Base-by-base conservation (phyloP, 148 eudicot species). In the Cornus controversa region DNA sequence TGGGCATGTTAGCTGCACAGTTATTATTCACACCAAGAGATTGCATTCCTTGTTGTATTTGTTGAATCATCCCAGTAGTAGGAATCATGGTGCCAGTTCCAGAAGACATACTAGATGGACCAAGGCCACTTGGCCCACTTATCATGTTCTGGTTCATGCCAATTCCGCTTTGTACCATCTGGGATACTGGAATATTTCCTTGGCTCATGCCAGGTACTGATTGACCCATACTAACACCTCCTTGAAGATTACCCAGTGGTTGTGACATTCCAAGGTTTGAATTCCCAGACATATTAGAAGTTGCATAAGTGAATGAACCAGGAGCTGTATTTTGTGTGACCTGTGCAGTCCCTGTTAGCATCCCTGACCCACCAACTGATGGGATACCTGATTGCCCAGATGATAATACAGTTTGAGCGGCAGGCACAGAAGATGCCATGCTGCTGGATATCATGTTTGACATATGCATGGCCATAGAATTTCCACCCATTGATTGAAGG, bases 391-490 rank as follows among this genome's bases (percentile, higher is more conserved):
- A 78, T 80, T 90, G 97, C 53, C 93, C 94, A 78, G 97, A 89
- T 47, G 99, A 82, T 63, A 89, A 72, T 36, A 89, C 87, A 60
- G 87, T 77, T 82, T 90, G 98, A 78, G 90, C 70, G 77, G 91
- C 84, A 37, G 91, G 87, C 54, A 87, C 87, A 74, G 92, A 86
- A 66, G 98, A 90, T 74, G 86, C 74, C 92, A 91, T 89, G 77
- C 94, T 94, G 68, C 89, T 90, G 69, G 98, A 93, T 85, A 96
- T 92, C 98, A 93, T 88, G 81, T 88, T 96, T 26, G 98, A 84
- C 93, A 90, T 87, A 80, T 92, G 93, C 88, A 87, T 83, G 70
- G 93, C 88, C 83, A 93, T 89, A 9, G 93, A 86, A 63, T 90
- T 85, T 66, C 86, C 91, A 60, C 91, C 90, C 87, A 95, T 91